These are phyloP conservation scores for Ulmus americana DNA, from an alignment of 331 rosid genomes.

Conservation along the genomic window DNA sequence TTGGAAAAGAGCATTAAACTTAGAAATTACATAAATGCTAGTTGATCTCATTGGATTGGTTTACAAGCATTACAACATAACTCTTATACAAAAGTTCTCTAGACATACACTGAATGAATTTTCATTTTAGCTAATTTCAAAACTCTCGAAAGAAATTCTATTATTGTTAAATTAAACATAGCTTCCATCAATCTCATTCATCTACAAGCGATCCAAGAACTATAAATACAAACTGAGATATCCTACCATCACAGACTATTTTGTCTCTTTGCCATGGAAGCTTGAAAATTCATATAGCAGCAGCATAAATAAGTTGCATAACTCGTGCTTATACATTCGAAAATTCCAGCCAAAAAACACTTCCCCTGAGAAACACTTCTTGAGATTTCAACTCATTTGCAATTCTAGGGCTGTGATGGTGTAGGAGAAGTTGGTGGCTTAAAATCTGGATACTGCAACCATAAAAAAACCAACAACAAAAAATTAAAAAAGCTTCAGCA, in stretches of 20 bases:
- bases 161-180: constrained; percentile 24
- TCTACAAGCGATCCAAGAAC: constrained; percentile 26
- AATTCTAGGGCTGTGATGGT: constrained; percentile 79
- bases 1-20: no score
- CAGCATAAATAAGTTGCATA: constrained; percentile 20
- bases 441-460: constrained; percentile 90
- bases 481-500: neutral
- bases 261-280: constrained; percentile 10
- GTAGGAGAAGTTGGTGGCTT: constrained; percentile 95
- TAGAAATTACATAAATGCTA: no score
- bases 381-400: constrained; percentile 18
- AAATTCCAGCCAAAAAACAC: constrained; percentile 19
- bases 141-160: constrained; percentile 16
- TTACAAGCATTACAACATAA: no score
- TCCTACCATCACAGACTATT: constrained; percentile 20
- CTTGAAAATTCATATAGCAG: constrained; percentile 14
- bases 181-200: constrained; percentile 18
- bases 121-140: constrained; percentile 2
- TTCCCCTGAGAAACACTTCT: constrained; percentile 22
- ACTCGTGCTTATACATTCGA: constrained; percentile 15
- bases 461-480: neutral
- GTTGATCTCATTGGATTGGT: no score
- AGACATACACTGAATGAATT: no score
- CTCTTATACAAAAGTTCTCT: no score
- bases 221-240: constrained; percentile 23